phyloP scores from a whole-genome alignment of 176 grass and related monocot species.

The Carex scoparia region DNA sequence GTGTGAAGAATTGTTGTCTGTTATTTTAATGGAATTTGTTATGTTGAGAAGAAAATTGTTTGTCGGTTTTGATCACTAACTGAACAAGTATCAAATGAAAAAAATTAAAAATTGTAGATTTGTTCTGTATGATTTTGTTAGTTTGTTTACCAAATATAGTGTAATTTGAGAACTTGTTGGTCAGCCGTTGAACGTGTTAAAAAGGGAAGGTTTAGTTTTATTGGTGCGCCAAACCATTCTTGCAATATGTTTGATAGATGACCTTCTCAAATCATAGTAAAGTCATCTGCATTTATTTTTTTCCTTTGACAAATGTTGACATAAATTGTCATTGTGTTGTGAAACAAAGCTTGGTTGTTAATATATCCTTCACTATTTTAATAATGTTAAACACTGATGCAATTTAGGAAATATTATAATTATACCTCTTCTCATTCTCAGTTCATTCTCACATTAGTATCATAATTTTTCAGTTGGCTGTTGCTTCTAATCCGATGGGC shows the following conservation, averaged over 20 bases:
- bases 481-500: neutral
- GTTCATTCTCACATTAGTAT: neutral
- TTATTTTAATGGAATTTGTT: neutral
- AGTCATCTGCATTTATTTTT: neutral
- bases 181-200: neutral
- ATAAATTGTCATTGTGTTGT: neutral
- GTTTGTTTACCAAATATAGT: neutral
- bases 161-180: neutral
- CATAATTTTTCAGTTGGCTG: slow-evolving; percentile 6
- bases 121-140: neutral
- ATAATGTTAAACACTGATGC: neutral
- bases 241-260: neutral
- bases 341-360: neutral
- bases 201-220: neutral
- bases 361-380: neutral
- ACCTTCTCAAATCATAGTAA: neutral
- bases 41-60: neutral
- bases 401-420: neutral
- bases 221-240: neutral
- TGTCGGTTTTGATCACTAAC: neutral
- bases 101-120: neutral
- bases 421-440: neutral
- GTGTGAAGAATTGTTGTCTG: neutral
- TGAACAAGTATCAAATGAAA: neutral
- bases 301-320: neutral